phyloP scores from a whole-genome alignment of 225 moss, liverwort and hornwort species.

The Ulota crispa region DNA sequence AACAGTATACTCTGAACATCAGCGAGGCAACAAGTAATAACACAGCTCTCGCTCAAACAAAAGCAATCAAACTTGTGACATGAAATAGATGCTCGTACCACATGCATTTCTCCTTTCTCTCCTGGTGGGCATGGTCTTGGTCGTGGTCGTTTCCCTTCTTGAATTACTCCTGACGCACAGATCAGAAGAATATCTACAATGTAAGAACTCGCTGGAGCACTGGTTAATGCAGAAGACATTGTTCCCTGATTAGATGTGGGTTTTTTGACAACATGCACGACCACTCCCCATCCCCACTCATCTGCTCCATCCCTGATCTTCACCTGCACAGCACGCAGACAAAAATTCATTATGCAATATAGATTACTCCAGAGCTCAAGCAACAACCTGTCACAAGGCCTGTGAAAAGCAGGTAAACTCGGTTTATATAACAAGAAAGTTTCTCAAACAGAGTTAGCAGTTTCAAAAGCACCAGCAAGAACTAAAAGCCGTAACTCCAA shows the following conservation, averaged over 20 bases:
- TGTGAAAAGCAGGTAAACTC: background rate
- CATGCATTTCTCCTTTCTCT: conserved; percentile 97
- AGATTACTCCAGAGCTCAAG: background rate
- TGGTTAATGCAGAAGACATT: conserved; percentile 64
- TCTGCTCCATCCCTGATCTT: conserved; percentile 84
- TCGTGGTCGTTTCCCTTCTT: conserved; percentile 72
- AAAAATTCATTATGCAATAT: conserved; percentile 1
- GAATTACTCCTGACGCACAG: conserved; percentile 68
- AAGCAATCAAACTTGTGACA: background rate
- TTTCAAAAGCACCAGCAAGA: conserved; percentile 1
- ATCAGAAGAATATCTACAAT: conserved; percentile 88
- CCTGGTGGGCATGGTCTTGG: conserved; percentile 89
- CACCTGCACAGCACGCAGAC: conserved; percentile 50
- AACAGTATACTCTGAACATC: background rate
- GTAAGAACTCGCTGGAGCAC: conserved; percentile 66
- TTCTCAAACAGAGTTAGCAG: background rate
- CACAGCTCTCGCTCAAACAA: background rate
- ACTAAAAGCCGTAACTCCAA: background rate
- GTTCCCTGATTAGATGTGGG: conserved; percentile 58
- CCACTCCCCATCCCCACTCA: conserved; percentile 99
- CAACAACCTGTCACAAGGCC: conserved; percentile 1
- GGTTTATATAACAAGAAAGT: background rate
- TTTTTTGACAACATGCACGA: conserved; percentile 88
- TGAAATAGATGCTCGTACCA: conserved; percentile 59
- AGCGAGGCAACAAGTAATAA: background rate